Percentiles rank a stretch among this genome's conserved stretches.
Conservation (phyloP, 1,284 basidiomycete genomes). For the Fomitopsis betulina region DNA sequence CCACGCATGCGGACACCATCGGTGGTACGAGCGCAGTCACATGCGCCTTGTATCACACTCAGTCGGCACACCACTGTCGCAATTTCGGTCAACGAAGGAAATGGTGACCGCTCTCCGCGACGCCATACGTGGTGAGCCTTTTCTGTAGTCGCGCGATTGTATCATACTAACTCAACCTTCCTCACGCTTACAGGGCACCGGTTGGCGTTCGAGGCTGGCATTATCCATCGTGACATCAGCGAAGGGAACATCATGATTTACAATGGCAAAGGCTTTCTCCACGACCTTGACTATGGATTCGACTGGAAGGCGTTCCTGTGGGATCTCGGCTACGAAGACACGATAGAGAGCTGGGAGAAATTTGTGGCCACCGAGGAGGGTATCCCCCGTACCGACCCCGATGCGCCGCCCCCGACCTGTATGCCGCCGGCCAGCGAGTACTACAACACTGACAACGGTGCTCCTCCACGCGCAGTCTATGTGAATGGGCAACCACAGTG, state of each 20-base stretch:
- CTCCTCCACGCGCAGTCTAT: too few species aligned
- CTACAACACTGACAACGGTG: too few species aligned
- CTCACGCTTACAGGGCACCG: not conserved
- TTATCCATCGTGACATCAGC: conserved; percentile 15
- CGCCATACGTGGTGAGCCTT: conserved; percentile 11
- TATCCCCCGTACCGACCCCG: not conserved
- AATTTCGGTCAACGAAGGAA: conserved; percentile 12
- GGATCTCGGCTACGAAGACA: not conserved
- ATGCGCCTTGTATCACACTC: conserved; percentile 6
- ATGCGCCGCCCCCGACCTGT: not conserved
- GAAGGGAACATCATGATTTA: conserved; percentile 13
- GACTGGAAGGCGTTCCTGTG: conserved; percentile 4
- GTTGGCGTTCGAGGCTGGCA: not conserved
- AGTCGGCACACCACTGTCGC: conserved; percentile 9
- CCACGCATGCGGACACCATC: too few species aligned
- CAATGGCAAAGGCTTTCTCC: conserved; percentile 7
- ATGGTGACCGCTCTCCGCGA: conserved; percentile 11
- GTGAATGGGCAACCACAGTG: too few species aligned
- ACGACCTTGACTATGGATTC: conserved; percentile 13
- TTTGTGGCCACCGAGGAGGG: not conserved
- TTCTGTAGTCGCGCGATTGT: not conserved
- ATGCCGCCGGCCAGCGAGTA: too few species aligned
- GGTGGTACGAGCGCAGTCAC: conserved; percentile 9
- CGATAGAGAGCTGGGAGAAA: not conserved
- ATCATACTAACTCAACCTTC: too few species aligned